Evolutionary conservation across 1,284 basidiomycete species (phyloP), one percentile per base, ranked within the genome.

Genomic region (Pseudozyma thailandica): DNA sequence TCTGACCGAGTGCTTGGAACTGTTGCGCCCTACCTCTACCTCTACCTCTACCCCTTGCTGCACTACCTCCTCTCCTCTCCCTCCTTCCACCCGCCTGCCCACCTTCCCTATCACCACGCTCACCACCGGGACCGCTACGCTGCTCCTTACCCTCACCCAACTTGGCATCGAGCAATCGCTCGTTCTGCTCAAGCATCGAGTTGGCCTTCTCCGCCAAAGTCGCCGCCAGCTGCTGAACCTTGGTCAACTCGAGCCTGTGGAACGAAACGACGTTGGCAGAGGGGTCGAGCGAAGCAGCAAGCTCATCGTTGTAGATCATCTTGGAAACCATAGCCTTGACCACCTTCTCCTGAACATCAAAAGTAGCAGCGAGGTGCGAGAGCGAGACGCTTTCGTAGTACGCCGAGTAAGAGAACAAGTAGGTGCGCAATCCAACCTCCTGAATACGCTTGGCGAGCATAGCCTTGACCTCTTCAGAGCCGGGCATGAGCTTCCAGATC

Each of bases 301-400:
- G 87, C 83, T 98, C 94, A 82, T 98, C 96, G 78, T 89, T 93
- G 93, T 94, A 98, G 80, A 98, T 97, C 96, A 99, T 98, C 85
- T 94, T 93, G 44, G 92, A 94, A 45, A 98, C 92, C 77, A 97
- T 90, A 23, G 94, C 94, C 6, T 91, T 93, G 8, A 97, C 93
- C 13, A 89, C 86, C 49, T 90, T 88, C 56, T 90, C 84, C 7
- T 92, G 87, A 15, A 98, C 86, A 27, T 90, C 90, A 85, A 98
- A 98, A 3, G 92, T 96, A 58, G 88, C 87, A 6, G 94, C 90
- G 46, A 98, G 89, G 59, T 94, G 88, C 7, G 89, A 88, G 38
- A 98, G 87, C 8, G 94, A 95, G 37, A 98, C 88, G 10, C 93
- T 92, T 79, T 88, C 90, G 86, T 99, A 98, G 85, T 95, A 90